Evolutionary conservation across 2,329 filamentous ascomycete species (phyloP).

Genomic region (Verticillium klebahnii): DNA sequence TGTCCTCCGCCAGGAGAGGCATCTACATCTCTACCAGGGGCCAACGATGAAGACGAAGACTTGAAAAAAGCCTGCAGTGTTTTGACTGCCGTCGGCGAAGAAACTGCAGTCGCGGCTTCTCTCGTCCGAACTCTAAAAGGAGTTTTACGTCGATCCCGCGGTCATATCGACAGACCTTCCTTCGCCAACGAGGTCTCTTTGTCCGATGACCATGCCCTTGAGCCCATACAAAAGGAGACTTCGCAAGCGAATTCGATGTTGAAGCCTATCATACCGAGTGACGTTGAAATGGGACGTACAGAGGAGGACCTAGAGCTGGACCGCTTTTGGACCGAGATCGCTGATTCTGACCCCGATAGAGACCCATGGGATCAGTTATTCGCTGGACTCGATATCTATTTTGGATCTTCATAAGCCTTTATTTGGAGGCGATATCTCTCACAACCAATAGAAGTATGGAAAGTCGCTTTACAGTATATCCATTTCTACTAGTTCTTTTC

Average conservation of each 20-base stretch:
- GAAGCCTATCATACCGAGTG: too few relatives aligned
- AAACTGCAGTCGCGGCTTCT: slow-evolving; percentile 15
- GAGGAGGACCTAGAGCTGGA: slow-evolving; percentile 6
- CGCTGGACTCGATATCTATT: slow-evolving; percentile 17
- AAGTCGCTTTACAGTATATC: too few relatives aligned
- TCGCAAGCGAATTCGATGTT: too few relatives aligned
- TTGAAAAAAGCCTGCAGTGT: slow-evolving; percentile 13
- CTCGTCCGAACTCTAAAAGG: slow-evolving; percentile 13
- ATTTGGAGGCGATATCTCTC: too few relatives aligned
- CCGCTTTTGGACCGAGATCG: slow-evolving; percentile 14
- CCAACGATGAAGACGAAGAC: slow-evolving; percentile 3
- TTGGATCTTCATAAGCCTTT: slow-evolving; percentile 2
- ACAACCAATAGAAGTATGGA: too few relatives aligned
- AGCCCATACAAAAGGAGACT: too few relatives aligned
- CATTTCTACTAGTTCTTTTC: too few relatives aligned
- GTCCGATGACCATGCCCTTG: too few relatives aligned
- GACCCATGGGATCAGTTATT: slow-evolving; percentile 18
- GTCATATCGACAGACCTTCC: neutral
- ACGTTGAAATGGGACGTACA: too few relatives aligned
- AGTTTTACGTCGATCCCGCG: slow-evolving; percentile 14
- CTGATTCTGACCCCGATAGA: slow-evolving; percentile 8
- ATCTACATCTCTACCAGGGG: neutral
- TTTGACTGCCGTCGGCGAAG: slow-evolving; percentile 13
- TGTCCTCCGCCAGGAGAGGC: neutral
- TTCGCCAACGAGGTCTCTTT: too few relatives aligned